A percentile compares a stretch with the other conserved stretches of the same genome.
Conservation (phyloP, 208 protist species). For the Leishmania arabica region DNA sequence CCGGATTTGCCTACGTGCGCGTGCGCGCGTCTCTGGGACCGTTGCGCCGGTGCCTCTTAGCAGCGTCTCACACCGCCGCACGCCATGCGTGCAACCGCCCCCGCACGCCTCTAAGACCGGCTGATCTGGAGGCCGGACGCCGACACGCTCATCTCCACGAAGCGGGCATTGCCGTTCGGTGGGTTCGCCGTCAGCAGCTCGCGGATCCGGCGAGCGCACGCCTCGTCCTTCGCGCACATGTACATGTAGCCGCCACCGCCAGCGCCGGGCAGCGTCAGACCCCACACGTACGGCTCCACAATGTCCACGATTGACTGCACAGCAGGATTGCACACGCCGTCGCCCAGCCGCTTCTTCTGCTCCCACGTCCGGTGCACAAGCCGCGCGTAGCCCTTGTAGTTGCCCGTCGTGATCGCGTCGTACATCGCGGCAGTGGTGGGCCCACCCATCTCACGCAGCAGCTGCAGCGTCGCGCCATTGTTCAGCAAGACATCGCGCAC, state of each 20-base stretch:
- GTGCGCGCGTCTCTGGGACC: not conserved
- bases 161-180: conserved; percentile 48
- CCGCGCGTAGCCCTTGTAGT: conserved; percentile 41
- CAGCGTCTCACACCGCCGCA: not conserved
- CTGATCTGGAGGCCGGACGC: conserved; percentile 42
- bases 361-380: conserved; percentile 47
- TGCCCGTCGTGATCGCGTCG: conserved; percentile 40
- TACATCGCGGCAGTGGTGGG: conserved; percentile 42
- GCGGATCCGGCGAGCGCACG: conserved; percentile 38
- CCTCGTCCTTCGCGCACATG: conserved; percentile 58
- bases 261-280: conserved; percentile 55
- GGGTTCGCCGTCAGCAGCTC: conserved; percentile 35
- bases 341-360: conserved; percentile 57
- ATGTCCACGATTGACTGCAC: conserved; percentile 44
- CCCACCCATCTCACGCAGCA: conserved; percentile 44
- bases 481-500: conserved; percentile 52
- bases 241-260: conserved; percentile 74
- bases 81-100: not conserved
- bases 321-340: conserved; percentile 33
- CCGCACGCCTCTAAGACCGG: not conserved
- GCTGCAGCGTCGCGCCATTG: conserved; percentile 24
- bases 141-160: conserved; percentile 56
- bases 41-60: not conserved
- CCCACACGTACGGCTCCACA: conserved; percentile 47
- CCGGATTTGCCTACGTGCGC: no score